A percentile compares a stretch with the other conserved stretches of the same genome.
Evolutionary conservation across 768 basidiomycete species (phyloP).

Genomic region (Lentinula guzmanii): DNA sequence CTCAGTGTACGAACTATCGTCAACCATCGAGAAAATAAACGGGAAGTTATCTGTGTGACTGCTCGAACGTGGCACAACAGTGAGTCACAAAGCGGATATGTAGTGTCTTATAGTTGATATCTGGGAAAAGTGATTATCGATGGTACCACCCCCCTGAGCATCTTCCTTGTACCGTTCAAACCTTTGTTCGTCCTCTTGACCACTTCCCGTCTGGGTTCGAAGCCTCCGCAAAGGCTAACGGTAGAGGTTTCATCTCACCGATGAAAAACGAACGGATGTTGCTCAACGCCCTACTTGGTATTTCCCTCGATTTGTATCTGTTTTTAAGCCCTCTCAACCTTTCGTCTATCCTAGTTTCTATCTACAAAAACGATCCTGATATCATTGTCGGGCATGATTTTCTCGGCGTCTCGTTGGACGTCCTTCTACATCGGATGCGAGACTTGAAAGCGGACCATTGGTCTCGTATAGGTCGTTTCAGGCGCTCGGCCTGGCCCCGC

Average conservation of each 20-base stretch:
- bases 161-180: constrained; percentile 76
- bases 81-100: constrained; percentile 11
- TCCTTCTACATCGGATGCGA: constrained; percentile 85
- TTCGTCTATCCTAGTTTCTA: constrained; percentile 40
- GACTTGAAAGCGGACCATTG: constrained; percentile 90
- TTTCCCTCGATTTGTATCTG: constrained; percentile 10
- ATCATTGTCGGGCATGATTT: constrained; percentile 95
- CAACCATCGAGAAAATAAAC: constrained; percentile 89
- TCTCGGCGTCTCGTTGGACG: constrained; percentile 82
- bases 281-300: constrained; percentile 75
- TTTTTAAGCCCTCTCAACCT: neutral
- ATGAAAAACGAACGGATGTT: constrained; percentile 82
- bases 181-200: constrained; percentile 86
- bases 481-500: constrained; percentile 75
- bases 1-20: constrained; percentile 85
- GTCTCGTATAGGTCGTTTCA: constrained; percentile 89
- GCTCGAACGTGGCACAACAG: constrained; percentile 76
- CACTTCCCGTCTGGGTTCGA: constrained; percentile 85
- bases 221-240: constrained; percentile 51
- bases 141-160: constrained; percentile 84
- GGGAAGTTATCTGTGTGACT: constrained; percentile 87
- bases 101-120: neutral
- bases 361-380: constrained; percentile 89
- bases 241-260: constrained; percentile 65
- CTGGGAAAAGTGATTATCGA: constrained; percentile 69